Evolutionary conservation across 2,329 filamentous ascomycete species (phyloP), one percentile per base, ranked within the genome.

Genomic region (Berkeleyomyces rouxiae): DNA sequence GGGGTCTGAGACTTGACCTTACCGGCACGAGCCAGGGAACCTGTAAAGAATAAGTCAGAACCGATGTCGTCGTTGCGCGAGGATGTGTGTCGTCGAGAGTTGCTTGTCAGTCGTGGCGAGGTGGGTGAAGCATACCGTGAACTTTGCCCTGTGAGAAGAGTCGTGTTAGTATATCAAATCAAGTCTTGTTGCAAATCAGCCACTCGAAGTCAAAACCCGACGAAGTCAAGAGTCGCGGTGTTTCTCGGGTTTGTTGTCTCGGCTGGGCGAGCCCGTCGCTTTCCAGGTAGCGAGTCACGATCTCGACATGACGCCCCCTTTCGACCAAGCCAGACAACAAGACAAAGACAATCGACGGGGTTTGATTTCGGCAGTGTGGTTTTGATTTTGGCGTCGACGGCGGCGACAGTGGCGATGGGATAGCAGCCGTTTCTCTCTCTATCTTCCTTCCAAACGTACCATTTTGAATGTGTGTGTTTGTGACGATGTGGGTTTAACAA

Each of bases 1-100:
- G 88, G 88, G 71, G 88, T 92, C 79, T 92, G 88, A 80, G 88
- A 92, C 87, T 95, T 95, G 85, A 96, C 90, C 84, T 95, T 95
- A 82, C 90, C 90, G 80, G 84, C 82, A 85, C 85, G 84, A 76
- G 84, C 85, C 77, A 90, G 85, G 72, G 86, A 65, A 65, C 63
- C 63, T 65, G 44, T 37, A 58, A 23, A 63, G 16, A 44, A 39
- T 40, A 23, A 60, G 58, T 63, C 58, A 61, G 53, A 61, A 59
- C 36, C 46, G 37, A 23, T 7, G 49, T 57, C 42, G 47, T 46
- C 58, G 33, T 37, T 44, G 23, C n/a, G 7, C 42, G 46, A 46
- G 37, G 33, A 49, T 53, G 33, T 11, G 59, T 43, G 16, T 36
- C 23, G 43, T n/a, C n/a, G 31, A 33, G 33, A 13, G 39, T 40